phyloP scores from a whole-genome alignment of 768 basidiomycete genomes.

The Suillus fuscotomentosus region DNA sequence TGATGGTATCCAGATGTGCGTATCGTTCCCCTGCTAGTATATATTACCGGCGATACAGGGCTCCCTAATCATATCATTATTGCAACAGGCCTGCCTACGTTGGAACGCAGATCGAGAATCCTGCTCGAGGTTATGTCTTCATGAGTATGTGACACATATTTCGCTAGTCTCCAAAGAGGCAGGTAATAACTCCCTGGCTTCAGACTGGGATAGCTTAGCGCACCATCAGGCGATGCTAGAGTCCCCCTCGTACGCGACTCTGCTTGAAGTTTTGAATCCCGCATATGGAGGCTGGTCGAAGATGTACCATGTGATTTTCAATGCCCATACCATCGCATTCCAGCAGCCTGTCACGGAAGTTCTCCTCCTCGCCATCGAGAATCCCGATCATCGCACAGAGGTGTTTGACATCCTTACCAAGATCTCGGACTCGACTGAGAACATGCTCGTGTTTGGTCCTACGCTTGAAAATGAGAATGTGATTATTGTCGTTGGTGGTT shows the following conservation, averaged over 20 bases:
- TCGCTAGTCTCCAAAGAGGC: too few relatives aligned
- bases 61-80: not conserved
- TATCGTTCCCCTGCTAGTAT: not conserved
- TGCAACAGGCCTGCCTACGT: conserved; percentile 18
- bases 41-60: not conserved
- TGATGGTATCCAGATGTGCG: conserved; percentile 16
- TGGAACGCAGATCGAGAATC: conserved; percentile 20
- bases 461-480: conserved; percentile 22
- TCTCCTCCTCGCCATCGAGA: conserved; percentile 17
- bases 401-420: conserved; percentile 13
- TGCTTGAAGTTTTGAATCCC: conserved; percentile 11
- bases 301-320: conserved; percentile 23
- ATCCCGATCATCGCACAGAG: conserved; percentile 18
- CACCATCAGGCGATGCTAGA: conserved; percentile 14
- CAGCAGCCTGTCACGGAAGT: conserved; percentile 23
- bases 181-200: not conserved
- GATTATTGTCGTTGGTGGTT: conserved; percentile 19
- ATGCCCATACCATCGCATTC: conserved; percentile 13
- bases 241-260: conserved; percentile 1
- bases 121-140: conserved; percentile 13
- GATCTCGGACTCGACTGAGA: conserved; percentile 13
- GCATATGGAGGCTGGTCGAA: conserved; percentile 8
- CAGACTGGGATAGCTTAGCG: conserved; percentile 28
- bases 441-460: conserved; percentile 20
- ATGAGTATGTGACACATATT: conserved; percentile 13